Evolutionary conservation across 2,329 filamentous ascomycete genomes (phyloP).

Genomic region (Trematosphaeria pertusa): DNA sequence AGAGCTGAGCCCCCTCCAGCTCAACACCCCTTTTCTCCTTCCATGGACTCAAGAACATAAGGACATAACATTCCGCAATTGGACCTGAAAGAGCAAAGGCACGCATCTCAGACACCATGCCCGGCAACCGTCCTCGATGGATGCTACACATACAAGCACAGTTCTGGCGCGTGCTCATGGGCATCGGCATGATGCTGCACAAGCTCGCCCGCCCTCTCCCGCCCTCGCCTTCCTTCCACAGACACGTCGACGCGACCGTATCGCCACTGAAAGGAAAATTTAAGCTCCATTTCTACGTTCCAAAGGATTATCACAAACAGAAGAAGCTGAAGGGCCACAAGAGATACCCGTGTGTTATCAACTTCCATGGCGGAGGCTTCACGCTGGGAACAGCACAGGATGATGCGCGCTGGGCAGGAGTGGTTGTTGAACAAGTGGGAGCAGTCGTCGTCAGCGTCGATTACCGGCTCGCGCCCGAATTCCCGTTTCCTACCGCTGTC

Average conservation of each 20-base stretch:
- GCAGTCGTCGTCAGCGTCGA: slow-evolving; percentile 68
- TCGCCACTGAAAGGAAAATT: slow-evolving; percentile 56
- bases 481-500: slow-evolving; percentile 68
- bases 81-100: slow-evolving; percentile 8
- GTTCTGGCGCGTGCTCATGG: slow-evolving; percentile 72
- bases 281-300: slow-evolving; percentile 67
- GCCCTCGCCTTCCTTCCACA: slow-evolving; percentile 66
- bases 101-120: slow-evolving; percentile 21
- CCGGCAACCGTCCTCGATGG: slow-evolving; percentile 57
- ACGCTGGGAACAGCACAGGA: slow-evolving; percentile 66
- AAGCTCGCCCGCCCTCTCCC: slow-evolving; percentile 66
- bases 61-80: background rate
- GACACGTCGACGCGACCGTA: slow-evolving; percentile 60
- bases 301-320: slow-evolving; percentile 56
- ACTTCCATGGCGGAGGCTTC: slow-evolving; percentile 71
- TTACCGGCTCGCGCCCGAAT: slow-evolving; percentile 67
- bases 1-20: slow-evolving; percentile 16
- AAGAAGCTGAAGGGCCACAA: slow-evolving; percentile 50
- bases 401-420: slow-evolving; percentile 66
- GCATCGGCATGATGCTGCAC: slow-evolving; percentile 73
- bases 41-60: slow-evolving; percentile 1
- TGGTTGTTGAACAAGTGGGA: slow-evolving; percentile 61
- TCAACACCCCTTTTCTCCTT: slow-evolving; percentile 15
- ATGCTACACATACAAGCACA: slow-evolving; percentile 68
- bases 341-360: slow-evolving; percentile 65